These are phyloP conservation scores for Trichophyton schoenleinii DNA, from an alignment of 2,329 filamentous ascomycete species.

Conservation along the genomic window DNA sequence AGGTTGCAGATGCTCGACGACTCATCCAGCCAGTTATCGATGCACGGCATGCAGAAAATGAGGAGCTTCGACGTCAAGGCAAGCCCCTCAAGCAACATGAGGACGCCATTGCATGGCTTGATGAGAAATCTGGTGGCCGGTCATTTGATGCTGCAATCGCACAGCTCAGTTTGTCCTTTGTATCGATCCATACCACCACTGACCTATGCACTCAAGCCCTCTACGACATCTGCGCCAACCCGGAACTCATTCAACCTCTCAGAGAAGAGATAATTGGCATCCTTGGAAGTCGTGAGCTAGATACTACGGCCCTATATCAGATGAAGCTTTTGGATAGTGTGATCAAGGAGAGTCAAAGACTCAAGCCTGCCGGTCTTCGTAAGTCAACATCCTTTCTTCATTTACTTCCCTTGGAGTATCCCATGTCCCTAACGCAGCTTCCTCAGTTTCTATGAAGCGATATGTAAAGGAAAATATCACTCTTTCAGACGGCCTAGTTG, in stretches of 20 bases:
- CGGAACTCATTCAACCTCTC: slow-evolving; percentile 10
- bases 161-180: slow-evolving; percentile 16
- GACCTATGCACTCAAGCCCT: slow-evolving; percentile 18
- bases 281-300: slow-evolving; percentile 18
- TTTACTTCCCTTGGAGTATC: neutral
- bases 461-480: slow-evolving; percentile 8
- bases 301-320: slow-evolving; percentile 27
- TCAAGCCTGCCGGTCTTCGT: slow-evolving; percentile 19
- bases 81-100: slow-evolving; percentile 7
- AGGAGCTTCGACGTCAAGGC: slow-evolving; percentile 7
- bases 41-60: slow-evolving; percentile 7
- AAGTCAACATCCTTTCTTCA: neutral
- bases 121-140: slow-evolving; percentile 16
- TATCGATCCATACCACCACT: slow-evolving; percentile 16
- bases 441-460: slow-evolving; percentile 10
- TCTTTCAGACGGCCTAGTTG: slow-evolving; percentile 12
- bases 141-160: slow-evolving; percentile 14
- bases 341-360: slow-evolving; percentile 29
- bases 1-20: slow-evolving; percentile 10
- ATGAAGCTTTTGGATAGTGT: slow-evolving; percentile 33
- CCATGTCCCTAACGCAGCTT: neutral
- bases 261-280: slow-evolving; percentile 17
- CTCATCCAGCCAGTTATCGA: slow-evolving; percentile 15
- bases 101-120: slow-evolving; percentile 19
- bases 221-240: slow-evolving; percentile 13